Percentiles rank a stretch among this genome's conserved stretches.
phyloP scores from a whole-genome alignment of 2,329 filamentous ascomycete genomes.

The Phialophora tarda region DNA sequence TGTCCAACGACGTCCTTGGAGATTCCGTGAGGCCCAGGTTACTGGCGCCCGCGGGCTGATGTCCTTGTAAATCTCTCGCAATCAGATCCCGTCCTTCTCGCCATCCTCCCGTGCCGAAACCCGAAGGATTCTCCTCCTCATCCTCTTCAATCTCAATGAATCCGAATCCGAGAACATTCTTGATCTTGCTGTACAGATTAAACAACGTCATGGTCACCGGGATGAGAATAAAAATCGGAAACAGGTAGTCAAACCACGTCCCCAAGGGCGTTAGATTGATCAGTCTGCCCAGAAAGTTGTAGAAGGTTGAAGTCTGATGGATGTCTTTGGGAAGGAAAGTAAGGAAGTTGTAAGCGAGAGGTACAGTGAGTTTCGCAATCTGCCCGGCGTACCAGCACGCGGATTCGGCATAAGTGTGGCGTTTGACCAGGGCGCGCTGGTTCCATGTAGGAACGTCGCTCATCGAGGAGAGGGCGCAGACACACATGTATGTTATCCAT shows the following conservation, averaged over 20 bases:
- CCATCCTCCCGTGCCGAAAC: conserved; percentile 82
- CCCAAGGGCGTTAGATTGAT: conserved; percentile 85
- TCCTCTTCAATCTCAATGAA: conserved; percentile 77
- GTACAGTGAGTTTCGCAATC: conserved; percentile 89
- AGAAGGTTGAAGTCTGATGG: conserved; percentile 81
- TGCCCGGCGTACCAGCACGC: conserved; percentile 96
- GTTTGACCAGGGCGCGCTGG: conserved; percentile 83
- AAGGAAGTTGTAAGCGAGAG: conserved; percentile 93
- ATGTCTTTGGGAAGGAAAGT: conserved; percentile 79
- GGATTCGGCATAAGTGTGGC: conserved; percentile 90
- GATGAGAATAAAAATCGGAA: conserved; percentile 84
- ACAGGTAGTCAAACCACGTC: conserved; percentile 82
- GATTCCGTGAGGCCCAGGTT: conserved; percentile 48
- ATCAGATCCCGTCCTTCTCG: conserved; percentile 90
- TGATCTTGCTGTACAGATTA: conserved; percentile 83
- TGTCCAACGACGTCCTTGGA: conserved; percentile 42
- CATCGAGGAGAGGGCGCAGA: conserved; percentile 83
- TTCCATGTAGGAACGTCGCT: conserved; percentile 98
- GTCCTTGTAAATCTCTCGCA: conserved; percentile 74
- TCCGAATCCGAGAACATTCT: conserved; percentile 77
- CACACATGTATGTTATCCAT: conserved; percentile 97
- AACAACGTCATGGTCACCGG: conserved; percentile 86
- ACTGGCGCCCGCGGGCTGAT: conserved; percentile 51
- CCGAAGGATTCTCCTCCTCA: conserved; percentile 64
- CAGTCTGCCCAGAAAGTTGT: conserved; percentile 79